Evolutionary conservation across 495 filamentous ascomycete species (phyloP).

Genomic region (Aspergillus campestris): DNA sequence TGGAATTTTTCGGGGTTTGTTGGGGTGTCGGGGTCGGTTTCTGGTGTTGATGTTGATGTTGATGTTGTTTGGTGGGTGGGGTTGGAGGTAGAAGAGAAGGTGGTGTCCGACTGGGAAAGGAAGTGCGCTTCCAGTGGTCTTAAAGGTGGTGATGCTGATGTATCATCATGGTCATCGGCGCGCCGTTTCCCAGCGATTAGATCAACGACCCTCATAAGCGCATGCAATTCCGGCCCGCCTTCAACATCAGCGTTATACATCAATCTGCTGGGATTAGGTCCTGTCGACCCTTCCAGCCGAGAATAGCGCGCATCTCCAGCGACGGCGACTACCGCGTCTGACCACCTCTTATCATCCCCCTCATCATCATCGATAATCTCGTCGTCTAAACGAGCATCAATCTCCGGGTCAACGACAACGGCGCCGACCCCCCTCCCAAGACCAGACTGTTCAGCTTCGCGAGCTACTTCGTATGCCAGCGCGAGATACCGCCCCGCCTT

Average conservation of each 20-base stretch:
- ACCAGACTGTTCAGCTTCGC: slow-evolving; percentile 43
- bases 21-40: slow-evolving; percentile 1
- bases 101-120: slow-evolving; percentile 16
- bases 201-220: slow-evolving; percentile 77
- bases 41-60: background rate
- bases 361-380: slow-evolving; percentile 14
- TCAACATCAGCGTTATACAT: slow-evolving; percentile 26
- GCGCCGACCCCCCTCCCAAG: slow-evolving; percentile 67
- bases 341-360: slow-evolving; percentile 17
- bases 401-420: slow-evolving; percentile 62
- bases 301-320: slow-evolving; percentile 71
- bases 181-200: slow-evolving; percentile 68
- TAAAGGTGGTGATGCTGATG: slow-evolving; percentile 11
- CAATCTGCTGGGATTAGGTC: slow-evolving; percentile 22
- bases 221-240: slow-evolving; percentile 74
- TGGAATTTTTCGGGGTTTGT: slow-evolving; percentile 13
- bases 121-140: slow-evolving; percentile 32
- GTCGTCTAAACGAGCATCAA: slow-evolving; percentile 21
- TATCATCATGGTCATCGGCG: slow-evolving; percentile 9
- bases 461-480: slow-evolving; percentile 57
- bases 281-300: slow-evolving; percentile 30
- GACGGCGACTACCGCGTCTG: slow-evolving; percentile 53
- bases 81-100: background rate
- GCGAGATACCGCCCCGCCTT: slow-evolving; percentile 51
- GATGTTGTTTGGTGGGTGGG: background rate